phyloP scores from a whole-genome alignment of 768 basidiomycete genomes.

The Pleurotus tuoliensis region DNA sequence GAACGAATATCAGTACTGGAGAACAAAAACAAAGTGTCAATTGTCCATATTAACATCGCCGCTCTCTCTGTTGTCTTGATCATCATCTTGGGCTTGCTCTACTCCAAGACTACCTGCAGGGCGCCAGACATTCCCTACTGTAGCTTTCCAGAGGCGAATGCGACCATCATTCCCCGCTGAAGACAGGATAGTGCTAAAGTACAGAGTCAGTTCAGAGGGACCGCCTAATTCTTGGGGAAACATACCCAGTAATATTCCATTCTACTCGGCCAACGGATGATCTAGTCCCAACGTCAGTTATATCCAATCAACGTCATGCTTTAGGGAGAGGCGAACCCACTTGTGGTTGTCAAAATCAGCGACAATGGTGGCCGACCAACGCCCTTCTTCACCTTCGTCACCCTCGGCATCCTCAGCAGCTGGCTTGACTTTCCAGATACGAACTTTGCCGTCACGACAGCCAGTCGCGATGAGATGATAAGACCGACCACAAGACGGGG shows the following conservation, averaged over 20 bases:
- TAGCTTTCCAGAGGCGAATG: conserved; percentile 82
- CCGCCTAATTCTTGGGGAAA: neutral
- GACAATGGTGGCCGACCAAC: conserved; percentile 73
- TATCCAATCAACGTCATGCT: too few relatives aligned
- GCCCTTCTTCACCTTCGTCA: conserved; percentile 41
- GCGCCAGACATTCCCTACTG: conserved; percentile 80
- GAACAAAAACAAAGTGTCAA: neutral
- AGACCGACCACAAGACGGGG: conserved; percentile 88
- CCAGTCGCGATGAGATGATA: conserved; percentile 95
- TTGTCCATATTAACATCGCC: conserved; percentile 42
- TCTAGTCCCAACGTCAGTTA: conserved; percentile 27
- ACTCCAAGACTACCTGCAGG: conserved; percentile 79
- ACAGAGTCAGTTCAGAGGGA: conserved; percentile 1
- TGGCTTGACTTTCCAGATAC: conserved; percentile 85
- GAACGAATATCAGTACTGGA: neutral
- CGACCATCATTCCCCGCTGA: conserved; percentile 83
- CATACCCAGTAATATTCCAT: conserved; percentile 88
- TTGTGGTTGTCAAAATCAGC: conserved; percentile 88
- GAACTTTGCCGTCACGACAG: conserved; percentile 78
- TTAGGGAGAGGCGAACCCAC: conserved; percentile 30
- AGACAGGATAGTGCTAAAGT: conserved; percentile 71
- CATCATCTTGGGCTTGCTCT: conserved; percentile 54
- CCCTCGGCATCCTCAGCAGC: conserved; percentile 39
- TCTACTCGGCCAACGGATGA: conserved; percentile 82
- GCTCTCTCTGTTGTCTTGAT: conserved; percentile 19